These are phyloP conservation scores for Coemansia sp. DNA, from an alignment of 192 early-diverging fungal species.

Conservation along the genomic window DNA sequence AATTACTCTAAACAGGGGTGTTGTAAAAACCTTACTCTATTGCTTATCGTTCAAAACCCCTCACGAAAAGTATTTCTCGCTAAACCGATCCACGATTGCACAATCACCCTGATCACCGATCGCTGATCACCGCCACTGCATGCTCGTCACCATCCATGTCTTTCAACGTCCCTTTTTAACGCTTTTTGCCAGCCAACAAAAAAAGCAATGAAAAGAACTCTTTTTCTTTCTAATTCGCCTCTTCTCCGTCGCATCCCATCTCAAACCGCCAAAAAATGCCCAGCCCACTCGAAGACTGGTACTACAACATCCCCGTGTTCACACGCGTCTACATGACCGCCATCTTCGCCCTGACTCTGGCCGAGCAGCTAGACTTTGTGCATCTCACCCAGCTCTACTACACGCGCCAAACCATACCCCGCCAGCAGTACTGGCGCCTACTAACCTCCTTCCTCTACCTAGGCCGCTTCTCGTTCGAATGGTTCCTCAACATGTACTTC, in stretches of 20 bases:
- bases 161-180: too few species aligned
- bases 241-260: too few species aligned
- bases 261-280: slow-evolving; percentile 39
- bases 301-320: slow-evolving; percentile 79
- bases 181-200: slow-evolving; percentile 4
- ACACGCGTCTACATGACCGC: slow-evolving; percentile 87
- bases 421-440: slow-evolving; percentile 89
- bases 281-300: slow-evolving; percentile 80
- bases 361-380: slow-evolving; percentile 83
- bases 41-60: neutral
- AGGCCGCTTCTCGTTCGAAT: slow-evolving; percentile 87
- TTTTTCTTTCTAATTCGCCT: neutral
- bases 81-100: neutral
- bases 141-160: neutral
- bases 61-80: too few species aligned
- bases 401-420: slow-evolving; percentile 65
- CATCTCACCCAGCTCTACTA: slow-evolving; percentile 80
- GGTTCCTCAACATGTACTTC: slow-evolving; percentile 92
- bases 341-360: slow-evolving; percentile 70
- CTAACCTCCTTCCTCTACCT: slow-evolving; percentile 93
- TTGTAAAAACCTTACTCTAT: too few species aligned
- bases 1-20: too few species aligned
- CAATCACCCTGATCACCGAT: too few species aligned
- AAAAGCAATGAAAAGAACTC: neutral
- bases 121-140: too few species aligned